These are phyloP conservation scores for Ophiostoma angusticollis DNA, from an alignment of 2,329 filamentous ascomycete species.

Conservation along the genomic window DNA sequence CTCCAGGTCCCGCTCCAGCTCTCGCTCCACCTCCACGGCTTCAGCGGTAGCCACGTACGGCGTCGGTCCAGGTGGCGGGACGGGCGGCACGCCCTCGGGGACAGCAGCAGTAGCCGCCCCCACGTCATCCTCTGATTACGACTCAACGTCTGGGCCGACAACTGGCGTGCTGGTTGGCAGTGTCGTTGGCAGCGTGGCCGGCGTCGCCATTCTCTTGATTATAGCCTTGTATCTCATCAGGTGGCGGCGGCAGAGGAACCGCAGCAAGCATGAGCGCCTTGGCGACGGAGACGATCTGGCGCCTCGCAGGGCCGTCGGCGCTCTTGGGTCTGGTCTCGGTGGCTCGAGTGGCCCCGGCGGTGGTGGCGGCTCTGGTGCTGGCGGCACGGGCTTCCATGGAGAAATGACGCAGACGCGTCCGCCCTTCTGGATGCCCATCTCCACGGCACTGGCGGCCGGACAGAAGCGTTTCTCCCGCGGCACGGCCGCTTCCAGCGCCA, in stretches of 20 bases:
- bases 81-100: conserved; percentile 15
- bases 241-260: conserved; percentile 33
- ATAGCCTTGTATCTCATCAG: conserved; percentile 40
- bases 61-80: conserved; percentile 13
- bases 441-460: conserved; percentile 33
- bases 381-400: too few species aligned
- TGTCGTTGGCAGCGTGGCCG: conserved; percentile 45
- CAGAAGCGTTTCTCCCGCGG: conserved; percentile 23
- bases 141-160: conserved; percentile 14
- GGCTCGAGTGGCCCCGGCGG: conserved; percentile 2
- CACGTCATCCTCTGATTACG: conserved; percentile 14
- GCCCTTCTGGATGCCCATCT: conserved; percentile 34
- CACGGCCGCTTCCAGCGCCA: neutral
- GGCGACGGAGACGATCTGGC: conserved; percentile 23
- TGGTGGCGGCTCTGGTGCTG: conserved; percentile 3
- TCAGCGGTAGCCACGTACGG: conserved; percentile 4
- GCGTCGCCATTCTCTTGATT: conserved; percentile 42
- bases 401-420: conserved; percentile 35
- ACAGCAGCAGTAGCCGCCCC: conserved; percentile 17
- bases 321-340: conserved; percentile 10
- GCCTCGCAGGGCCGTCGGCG: neutral
- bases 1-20: too few species aligned
- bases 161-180: conserved; percentile 36
- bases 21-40: conserved; percentile 9
- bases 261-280: conserved; percentile 28